Conservation (phyloP, 495 filamentous ascomycete genomes). For the Talaromyces wortmannii region DNA sequence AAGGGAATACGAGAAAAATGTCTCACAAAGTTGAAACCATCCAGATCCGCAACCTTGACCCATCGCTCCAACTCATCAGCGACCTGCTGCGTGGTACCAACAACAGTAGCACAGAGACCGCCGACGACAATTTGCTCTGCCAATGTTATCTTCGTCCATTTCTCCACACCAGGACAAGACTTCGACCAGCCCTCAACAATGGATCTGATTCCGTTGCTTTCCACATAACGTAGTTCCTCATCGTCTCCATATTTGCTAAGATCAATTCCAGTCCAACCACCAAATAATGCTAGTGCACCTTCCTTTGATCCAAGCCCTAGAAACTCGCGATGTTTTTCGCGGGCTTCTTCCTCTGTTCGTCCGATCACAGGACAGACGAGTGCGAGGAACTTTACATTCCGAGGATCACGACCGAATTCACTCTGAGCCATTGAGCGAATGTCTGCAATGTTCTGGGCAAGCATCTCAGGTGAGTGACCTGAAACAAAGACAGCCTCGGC, state of each 20-base stretch:
- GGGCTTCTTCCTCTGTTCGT: slow-evolving; percentile 49
- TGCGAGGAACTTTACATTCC: slow-evolving; percentile 52
- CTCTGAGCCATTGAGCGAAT: slow-evolving; percentile 46
- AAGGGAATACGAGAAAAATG: too few relatives aligned
- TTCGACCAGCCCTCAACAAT: too few relatives aligned
- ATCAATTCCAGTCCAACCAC: slow-evolving; percentile 58
- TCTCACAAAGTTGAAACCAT: slow-evolving; percentile 53
- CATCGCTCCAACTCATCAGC: slow-evolving; percentile 54
- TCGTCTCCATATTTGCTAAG: slow-evolving; percentile 50
- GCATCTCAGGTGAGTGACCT: slow-evolving; percentile 41
- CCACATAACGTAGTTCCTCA: slow-evolving; percentile 45
- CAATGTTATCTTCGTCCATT: too few relatives aligned
- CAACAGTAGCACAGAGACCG: slow-evolving; percentile 42
- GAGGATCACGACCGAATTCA: slow-evolving; percentile 45
- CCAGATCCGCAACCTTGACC: slow-evolving; percentile 51
- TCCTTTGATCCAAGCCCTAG: slow-evolving; percentile 44
- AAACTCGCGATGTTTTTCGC: slow-evolving; percentile 43
- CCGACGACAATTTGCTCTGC: slow-evolving; percentile 54
- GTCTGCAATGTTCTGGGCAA: slow-evolving; percentile 45
- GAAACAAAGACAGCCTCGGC: slow-evolving; percentile 61
- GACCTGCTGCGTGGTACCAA: slow-evolving; percentile 47
- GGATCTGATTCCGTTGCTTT: too few relatives aligned
- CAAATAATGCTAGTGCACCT: slow-evolving; percentile 53
- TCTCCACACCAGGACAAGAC: too few relatives aligned
- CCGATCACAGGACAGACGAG: slow-evolving; percentile 53